Conservation (phyloP, 495 filamentous ascomycete genomes). For the Podospora bellae-mahoneyi region DNA sequence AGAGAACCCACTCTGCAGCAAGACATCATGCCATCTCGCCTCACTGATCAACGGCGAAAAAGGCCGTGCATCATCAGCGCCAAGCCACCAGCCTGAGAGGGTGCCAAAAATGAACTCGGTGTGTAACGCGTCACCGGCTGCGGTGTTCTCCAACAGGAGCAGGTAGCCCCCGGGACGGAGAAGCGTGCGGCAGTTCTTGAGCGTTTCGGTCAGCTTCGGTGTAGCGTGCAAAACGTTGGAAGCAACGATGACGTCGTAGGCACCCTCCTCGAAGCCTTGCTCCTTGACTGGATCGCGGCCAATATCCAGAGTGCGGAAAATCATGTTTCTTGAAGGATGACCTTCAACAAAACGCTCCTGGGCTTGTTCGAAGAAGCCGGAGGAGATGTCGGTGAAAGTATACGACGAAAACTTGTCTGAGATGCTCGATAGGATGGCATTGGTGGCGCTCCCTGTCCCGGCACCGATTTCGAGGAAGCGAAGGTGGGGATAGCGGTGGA, state of each 20-base stretch:
- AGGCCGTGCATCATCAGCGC: neutral
- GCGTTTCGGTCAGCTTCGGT: neutral
- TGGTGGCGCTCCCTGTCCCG: constrained; percentile 51
- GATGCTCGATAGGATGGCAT: constrained; percentile 32
- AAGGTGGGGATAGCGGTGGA: neutral
- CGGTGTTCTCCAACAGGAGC: neutral
- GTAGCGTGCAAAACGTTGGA: constrained; percentile 38
- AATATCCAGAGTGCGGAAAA: constrained; percentile 48
- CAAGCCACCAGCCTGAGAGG: neutral
- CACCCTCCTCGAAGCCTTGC: constrained; percentile 48
- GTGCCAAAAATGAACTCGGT: neutral
- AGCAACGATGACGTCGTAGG: constrained; percentile 55
- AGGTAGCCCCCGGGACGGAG: neutral
- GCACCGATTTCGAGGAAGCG: constrained; percentile 50
- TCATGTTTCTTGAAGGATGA: constrained; percentile 32
- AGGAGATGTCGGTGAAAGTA: constrained; percentile 53
- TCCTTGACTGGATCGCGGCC: constrained; percentile 38
- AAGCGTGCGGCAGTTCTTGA: neutral
- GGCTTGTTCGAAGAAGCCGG: constrained; percentile 50
- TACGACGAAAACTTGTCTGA: constrained; percentile 33
- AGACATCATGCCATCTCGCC: neutral
- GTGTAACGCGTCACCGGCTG: neutral
- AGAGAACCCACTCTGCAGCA: neutral
- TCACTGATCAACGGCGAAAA: neutral
- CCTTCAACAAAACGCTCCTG: constrained; percentile 40